A percentile compares a stretch with the other conserved stretches of the same genome.
Evolutionary conservation across 1,139 yeast genomes (phyloP).

Genomic region (Saccharomycopsis hybrid): DNA sequence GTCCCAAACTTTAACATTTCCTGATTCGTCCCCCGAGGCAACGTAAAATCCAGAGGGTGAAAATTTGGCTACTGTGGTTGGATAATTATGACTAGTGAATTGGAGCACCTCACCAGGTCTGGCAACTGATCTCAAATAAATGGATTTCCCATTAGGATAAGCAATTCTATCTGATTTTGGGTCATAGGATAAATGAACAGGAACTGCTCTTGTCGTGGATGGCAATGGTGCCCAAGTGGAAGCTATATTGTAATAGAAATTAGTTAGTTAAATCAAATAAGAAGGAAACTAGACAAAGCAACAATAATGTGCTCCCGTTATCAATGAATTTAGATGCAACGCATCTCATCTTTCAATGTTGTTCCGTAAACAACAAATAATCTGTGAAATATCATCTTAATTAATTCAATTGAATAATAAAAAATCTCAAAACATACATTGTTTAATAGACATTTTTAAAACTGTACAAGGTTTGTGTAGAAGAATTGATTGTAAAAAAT

Average conservation of each 20-base stretch:
- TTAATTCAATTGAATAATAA: too few species aligned
- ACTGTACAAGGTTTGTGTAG: too few species aligned
- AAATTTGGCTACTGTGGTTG: slow-evolving; percentile 78
- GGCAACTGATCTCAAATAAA: slow-evolving; percentile 60
- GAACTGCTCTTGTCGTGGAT: slow-evolving; percentile 59
- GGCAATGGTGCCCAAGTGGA: slow-evolving; percentile 70
- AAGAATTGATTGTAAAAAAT: too few species aligned
- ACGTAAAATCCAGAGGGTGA: slow-evolving; percentile 86
- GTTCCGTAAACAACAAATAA: too few species aligned
- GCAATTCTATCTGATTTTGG: slow-evolving; percentile 59
- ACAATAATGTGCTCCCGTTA: too few species aligned
- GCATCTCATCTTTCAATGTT: too few species aligned
- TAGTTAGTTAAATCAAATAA: neutral
- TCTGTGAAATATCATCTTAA: too few species aligned
- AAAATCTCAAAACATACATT: too few species aligned
- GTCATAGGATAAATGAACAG: slow-evolving; percentile 73
- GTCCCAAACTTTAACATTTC: slow-evolving; percentile 88
- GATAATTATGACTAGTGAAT: slow-evolving; percentile 62
- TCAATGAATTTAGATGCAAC: too few species aligned
- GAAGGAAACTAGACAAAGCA: too few species aligned
- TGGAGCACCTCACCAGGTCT: slow-evolving; percentile 44
- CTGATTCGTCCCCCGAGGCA: slow-evolving; percentile 89
- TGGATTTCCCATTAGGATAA: slow-evolving; percentile 76
- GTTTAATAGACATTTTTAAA: too few species aligned
- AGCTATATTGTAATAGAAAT: neutral